Base-by-base conservation (phyloP, 208 protist genomes). In the Vickermania spadyakhi region DNA sequence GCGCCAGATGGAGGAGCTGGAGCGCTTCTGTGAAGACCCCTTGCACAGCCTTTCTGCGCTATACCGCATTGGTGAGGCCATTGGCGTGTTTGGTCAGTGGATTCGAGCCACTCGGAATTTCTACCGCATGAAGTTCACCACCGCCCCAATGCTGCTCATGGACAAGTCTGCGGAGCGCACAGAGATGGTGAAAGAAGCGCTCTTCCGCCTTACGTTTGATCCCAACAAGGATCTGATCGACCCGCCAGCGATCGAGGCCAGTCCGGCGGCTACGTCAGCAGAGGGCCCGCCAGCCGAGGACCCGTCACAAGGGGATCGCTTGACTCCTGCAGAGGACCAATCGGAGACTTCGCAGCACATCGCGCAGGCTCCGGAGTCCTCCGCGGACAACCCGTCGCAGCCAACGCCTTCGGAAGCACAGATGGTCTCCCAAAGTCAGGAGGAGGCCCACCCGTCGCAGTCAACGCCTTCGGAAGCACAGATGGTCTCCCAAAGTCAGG, bases 81-180 rank as follows among this genome's bases (percentile, higher is more conserved):
- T 87, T n/a, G 86, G 77, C 11, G 73, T 65, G 50, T 71, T 93
- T 54, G 76, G 75, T 27, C 63, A 79, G 55, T 89, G 79, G 80
- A 70, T 93, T 21, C 70, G 72, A 36, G 72, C 75, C 2, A 56
- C 87, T 21, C 69, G 77, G 7, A 69, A 89, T 22, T 72, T 78
- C 66, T 86, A 86, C 73, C 70, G 73, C 13, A 72, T 86, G 28
- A 65, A 71, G 55, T 28, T 75, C 1, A 68, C 88, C 41, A 75
- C 70, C 1, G 69, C 66, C 18, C 77, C 68, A 23, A 61, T 81
- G 53, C 55, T 81, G 56, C 50, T 81, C 31, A 52, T 53, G 51
- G 25, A 50, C 11, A 55, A 55, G 13, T 56, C 42, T 52, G n/a
- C 65, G 3, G 42, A 54, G 5, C 51, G 54, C 30, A 55, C 23